Conservation (phyloP, 1,139 yeast genomes). For the Lodderomyces parapsilosis region DNA sequence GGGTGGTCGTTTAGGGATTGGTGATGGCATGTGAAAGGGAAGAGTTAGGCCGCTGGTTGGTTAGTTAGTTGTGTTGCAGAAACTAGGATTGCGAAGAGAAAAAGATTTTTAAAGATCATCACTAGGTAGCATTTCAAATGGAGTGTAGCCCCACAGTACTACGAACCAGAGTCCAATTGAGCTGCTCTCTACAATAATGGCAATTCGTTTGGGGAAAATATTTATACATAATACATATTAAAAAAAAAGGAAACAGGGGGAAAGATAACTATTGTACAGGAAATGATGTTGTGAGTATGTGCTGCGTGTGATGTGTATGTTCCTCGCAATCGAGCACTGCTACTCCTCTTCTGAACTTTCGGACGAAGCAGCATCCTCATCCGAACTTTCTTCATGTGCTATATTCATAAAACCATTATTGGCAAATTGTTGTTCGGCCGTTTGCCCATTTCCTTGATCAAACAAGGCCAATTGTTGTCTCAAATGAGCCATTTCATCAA, state of each 20-base stretch:
- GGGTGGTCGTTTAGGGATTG: constrained; percentile 1
- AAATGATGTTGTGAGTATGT: no score
- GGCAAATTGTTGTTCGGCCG: constrained; percentile 12
- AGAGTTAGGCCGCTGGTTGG: no score
- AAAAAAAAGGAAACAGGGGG: neutral
- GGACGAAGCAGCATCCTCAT: constrained; percentile 49
- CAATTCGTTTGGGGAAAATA: neutral
- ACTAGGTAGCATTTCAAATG: neutral
- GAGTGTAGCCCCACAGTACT: neutral
- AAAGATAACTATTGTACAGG: constrained; percentile 6
- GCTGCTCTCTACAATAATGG: no score
- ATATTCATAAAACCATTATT: constrained; percentile 28
- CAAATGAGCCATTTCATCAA: constrained; percentile 79
- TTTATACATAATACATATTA: constrained; percentile 1
- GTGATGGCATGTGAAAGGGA: constrained; percentile 1
- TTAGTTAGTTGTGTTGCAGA: neutral
- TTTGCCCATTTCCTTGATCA: constrained; percentile 45
- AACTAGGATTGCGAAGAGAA: neutral
- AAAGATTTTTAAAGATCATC: neutral
- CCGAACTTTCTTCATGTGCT: constrained; percentile 38
- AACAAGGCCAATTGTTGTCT: constrained; percentile 80
- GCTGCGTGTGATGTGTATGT: no score
- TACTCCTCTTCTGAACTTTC: constrained; percentile 70
- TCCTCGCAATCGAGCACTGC: no score
- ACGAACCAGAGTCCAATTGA: no score